These are phyloP conservation scores for Brassica juncea DNA, from an alignment of 345 rosid species.

Conservation along the genomic window DNA sequence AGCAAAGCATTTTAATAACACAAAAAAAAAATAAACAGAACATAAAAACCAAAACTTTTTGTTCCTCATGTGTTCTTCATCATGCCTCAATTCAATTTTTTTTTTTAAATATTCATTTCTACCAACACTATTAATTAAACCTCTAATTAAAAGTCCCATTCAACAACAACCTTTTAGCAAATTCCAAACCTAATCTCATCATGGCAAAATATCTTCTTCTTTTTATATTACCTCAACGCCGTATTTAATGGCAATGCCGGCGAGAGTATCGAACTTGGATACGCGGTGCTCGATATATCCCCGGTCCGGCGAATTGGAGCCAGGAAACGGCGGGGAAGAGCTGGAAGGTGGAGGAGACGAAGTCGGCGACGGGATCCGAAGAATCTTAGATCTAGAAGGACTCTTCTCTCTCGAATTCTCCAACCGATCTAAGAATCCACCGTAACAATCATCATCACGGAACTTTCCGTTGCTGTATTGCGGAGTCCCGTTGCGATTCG, in stretches of 20 bases:
- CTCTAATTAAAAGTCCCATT: conserved; percentile 17
- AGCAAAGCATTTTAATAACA: background rate
- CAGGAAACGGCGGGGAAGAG: conserved; percentile 32
- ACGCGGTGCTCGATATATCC: conserved; percentile 67
- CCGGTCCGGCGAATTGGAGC: conserved; percentile 35
- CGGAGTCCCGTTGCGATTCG: conserved; percentile 35
- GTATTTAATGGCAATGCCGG: conserved; percentile 89
- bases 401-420: conserved; percentile 35
- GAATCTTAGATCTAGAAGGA: conserved; percentile 39
- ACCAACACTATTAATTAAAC: background rate
- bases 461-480: conserved; percentile 35
- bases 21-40: background rate
- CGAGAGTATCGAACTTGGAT: conserved; percentile 82
- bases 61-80: background rate
- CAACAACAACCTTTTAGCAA: conserved; percentile 3
- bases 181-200: too few species aligned
- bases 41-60: background rate
- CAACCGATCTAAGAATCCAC: conserved; percentile 39
- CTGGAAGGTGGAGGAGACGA: conserved; percentile 43
- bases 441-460: conserved; percentile 40
- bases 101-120: background rate
- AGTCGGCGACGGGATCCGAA: conserved; percentile 37
- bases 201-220: too few species aligned
- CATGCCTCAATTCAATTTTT: background rate
- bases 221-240: conserved; percentile 72